Evolutionary conservation across 768 basidiomycete genomes (phyloP), one percentile per base, ranked within the genome.

Genomic region (Lactifluus subvellereus): DNA sequence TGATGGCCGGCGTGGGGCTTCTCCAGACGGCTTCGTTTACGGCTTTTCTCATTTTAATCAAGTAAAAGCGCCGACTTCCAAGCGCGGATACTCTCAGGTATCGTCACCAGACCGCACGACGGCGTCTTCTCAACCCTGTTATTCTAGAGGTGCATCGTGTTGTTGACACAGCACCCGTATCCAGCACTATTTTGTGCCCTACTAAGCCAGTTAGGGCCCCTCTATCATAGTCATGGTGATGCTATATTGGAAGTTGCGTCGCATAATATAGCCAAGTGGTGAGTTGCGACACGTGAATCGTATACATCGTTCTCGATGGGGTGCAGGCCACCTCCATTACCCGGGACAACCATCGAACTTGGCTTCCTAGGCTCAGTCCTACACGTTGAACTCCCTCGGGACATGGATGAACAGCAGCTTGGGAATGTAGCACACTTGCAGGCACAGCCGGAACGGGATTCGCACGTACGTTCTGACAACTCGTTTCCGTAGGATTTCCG

Each of bases 241-340:
- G 80, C 89, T 0, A 94, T 92, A 80, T 77, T 94, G 3, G 92
- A 96, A 73, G 83, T 86, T 0, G 91, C 91, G 3, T 94, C 91
- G 71, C 84, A 94, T 69, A 89, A 90, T 63, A 87, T 94, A 30
- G 83, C 90, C 6, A 84, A 80, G 64, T 97, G 93, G 93, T 94
- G 76, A 74, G 84, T 56, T 27, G 11, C 33, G 49, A 45, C 8
- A 16, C 2, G 6, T 14, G 30, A 38, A 11, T 18, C 27, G 27
- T 38, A 51, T n/a, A 50, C 55, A 43, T 61, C 55, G 56, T 70
- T 60, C 49, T n/a, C 54, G 68, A 70, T 70, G 71, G 74, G 84
- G 68, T 73, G 77, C 80, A 94, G 94, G 93, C 84, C 86, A 52
- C 85, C 86, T 73, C 91, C 89, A 37, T 75, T 74, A 16, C 81